A percentile compares a stretch with the other conserved stretches of the same genome.
Evolutionary conservation across 2,329 filamentous ascomycete genomes (phyloP).

Genomic region (Hypoxylon rubiginosum): DNA sequence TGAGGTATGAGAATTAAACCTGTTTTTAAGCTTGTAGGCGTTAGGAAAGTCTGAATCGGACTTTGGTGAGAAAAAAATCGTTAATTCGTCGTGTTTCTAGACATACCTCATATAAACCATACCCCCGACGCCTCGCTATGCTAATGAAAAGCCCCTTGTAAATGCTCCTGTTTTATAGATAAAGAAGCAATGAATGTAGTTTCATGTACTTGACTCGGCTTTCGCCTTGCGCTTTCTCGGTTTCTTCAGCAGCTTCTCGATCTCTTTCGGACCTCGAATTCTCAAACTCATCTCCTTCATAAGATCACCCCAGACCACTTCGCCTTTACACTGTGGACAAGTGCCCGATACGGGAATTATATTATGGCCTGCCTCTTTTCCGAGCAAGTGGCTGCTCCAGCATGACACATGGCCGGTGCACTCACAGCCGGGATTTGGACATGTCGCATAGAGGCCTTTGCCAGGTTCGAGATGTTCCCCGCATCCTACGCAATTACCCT

Average conservation of each 20-base stretch:
- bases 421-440: constrained; percentile 66
- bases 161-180: background rate
- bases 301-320: constrained; percentile 79
- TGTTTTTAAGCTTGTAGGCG: background rate
- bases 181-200: background rate
- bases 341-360: constrained; percentile 76
- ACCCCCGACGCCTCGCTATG: constrained; percentile 28
- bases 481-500: constrained; percentile 69
- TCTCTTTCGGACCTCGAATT: constrained; percentile 76
- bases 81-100: background rate
- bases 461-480: constrained; percentile 59
- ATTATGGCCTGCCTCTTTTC: constrained; percentile 50
- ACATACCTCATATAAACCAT: background rate
- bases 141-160: background rate
- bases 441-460: constrained; percentile 69
- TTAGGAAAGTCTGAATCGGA: background rate
- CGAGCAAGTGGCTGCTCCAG: constrained; percentile 68
- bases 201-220: constrained; percentile 28
- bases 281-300: constrained; percentile 86
- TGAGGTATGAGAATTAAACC: too few species aligned
- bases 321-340: constrained; percentile 77
- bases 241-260: constrained; percentile 76
- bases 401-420: constrained; percentile 72
- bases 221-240: constrained; percentile 51
- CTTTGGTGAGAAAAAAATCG: background rate